Evolutionary conservation across 805 yeast species (phyloP), one percentile per base, ranked within the genome.

Genomic region (Pichia nakasei): DNA sequence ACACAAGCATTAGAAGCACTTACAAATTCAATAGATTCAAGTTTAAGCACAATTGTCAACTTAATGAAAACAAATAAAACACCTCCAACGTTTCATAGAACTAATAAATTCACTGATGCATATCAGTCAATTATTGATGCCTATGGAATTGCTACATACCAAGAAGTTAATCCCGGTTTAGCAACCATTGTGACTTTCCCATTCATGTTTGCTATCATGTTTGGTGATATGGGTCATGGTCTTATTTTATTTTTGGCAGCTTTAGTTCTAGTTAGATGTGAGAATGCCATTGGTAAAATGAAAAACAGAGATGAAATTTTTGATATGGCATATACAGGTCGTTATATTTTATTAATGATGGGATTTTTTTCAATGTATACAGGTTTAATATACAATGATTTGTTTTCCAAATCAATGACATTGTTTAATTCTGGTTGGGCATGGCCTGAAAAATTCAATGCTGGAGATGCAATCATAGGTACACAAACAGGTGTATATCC

Each of bases 211-310:
- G 87, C 89, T 17, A 78, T 82, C 49, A 82, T 82, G 89, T 82
- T 82, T 65, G 89, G 89, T 64, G 89, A 82, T 64, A 65, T 82
- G 50, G 89, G 89, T 11, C 89, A 82, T 57, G 89, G 89, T n/a
- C 63, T 78, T 45, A 66, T 82, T 44, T 65, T 82, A 56, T 59
- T 74, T 26, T 58, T 79, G 51, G 80, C 76, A 19, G 84, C 84
- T 12, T 49, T 69, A 18, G 57, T 65, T 4, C 60, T 82, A 46
- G 82, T 82, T 9, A 54, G 69, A 36, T 75, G 76, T 48, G 88
- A 82, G 58, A 61, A 59, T 43, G 59, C 61, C 34, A 67, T 81
- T 42, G 75, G 68, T 21, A 64, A 64, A 22, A 73, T 77, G 74
- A 76, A 76, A 49, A 55, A 58, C 35, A 72, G 81, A 54, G 88